Base-by-base conservation (phyloP, 164 flowering plant genomes). In the Liriodendron chinense region DNA sequence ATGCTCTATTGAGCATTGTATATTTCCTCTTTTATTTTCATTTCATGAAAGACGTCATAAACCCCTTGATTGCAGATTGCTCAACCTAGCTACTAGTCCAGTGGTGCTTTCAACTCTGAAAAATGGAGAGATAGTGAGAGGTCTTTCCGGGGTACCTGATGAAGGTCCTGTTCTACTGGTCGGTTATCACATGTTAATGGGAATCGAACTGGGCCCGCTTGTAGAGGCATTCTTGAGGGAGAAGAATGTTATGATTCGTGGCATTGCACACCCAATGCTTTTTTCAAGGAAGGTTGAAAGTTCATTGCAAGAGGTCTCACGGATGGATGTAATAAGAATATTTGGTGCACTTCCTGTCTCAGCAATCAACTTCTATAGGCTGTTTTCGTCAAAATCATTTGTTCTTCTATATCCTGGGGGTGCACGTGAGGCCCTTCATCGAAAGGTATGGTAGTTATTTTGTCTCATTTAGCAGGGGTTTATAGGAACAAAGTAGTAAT, bases 361-460 rank as follows among this genome's bases (percentile, higher is more conserved):
- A 66, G 83, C 89, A 53, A 84, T 83, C 81, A 89, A 92, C 79
- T 72, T 96, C 68, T 96, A 83, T 86, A 89, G 80, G 77, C 82
- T 92, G 77, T 76, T 94, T 25, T 80, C 91, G 18, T 71, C 85
- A 25, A 94, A 94, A 48, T 87, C 98, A 20, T 90, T 89, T 71
- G 84, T 89, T 72, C 95, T 96, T 76, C 95, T 96, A 67, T 96
- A 91, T 82, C 99, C 99, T 72, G 99, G 99, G 26, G 99, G 99
- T 75, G 92, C 89, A 73, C 95, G 99, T 22, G 99, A 96, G 84
- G 99, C 99, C 74, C 87, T 96, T 56, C 99, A 96, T 82, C 75
- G 74, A 28, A 94, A 91, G 96, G 99, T 96, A 24, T 72, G 81
- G 18, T 28, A 26, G n/a, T 20, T 24, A 12, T 28, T 26, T 64